phyloP scores from a whole-genome alignment of 331 rosid species.

The Phaseolus coccineus region DNA sequence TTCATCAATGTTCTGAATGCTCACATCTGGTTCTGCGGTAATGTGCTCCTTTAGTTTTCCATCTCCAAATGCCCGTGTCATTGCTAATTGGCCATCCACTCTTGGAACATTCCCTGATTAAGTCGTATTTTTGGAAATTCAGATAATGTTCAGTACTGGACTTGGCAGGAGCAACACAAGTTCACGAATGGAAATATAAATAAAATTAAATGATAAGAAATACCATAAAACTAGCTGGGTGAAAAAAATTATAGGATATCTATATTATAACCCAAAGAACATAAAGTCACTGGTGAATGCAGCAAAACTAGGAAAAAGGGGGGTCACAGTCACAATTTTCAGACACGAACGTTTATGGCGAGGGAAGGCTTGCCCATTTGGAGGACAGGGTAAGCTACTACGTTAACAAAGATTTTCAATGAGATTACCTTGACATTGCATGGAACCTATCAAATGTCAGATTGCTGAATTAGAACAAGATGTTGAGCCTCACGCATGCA shows the following conservation, averaged over 20 bases:
- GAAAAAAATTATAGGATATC: not conserved
- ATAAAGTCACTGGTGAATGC: not conserved
- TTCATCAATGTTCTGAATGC: constrained; percentile 48
- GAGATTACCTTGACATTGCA: not conserved
- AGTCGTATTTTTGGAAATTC: constrained; percentile 19
- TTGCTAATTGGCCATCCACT: constrained; percentile 69
- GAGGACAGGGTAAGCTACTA: not conserved
- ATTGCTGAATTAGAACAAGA: not conserved
- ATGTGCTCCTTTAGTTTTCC: constrained; percentile 62
- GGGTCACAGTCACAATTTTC: not conserved
- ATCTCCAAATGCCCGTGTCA: constrained; percentile 76
- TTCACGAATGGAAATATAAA: constrained; percentile 14
- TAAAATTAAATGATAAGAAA: not conserved
- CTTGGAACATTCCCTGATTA: constrained; percentile 62
- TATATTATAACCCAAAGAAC: not conserved
- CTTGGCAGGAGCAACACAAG: not conserved
- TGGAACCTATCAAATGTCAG: not conserved
- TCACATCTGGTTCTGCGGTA: constrained; percentile 70
- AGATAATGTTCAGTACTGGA: not conserved
- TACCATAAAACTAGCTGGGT: not conserved
- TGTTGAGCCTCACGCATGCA: not conserved
- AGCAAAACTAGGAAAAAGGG: not conserved
- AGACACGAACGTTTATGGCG: not conserved
- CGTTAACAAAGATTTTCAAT: not conserved
- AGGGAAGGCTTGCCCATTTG: constrained; percentile 1